phyloP scores from a whole-genome alignment of 345 rosid genomes.

The Cardiospermum halicacabum region DNA sequence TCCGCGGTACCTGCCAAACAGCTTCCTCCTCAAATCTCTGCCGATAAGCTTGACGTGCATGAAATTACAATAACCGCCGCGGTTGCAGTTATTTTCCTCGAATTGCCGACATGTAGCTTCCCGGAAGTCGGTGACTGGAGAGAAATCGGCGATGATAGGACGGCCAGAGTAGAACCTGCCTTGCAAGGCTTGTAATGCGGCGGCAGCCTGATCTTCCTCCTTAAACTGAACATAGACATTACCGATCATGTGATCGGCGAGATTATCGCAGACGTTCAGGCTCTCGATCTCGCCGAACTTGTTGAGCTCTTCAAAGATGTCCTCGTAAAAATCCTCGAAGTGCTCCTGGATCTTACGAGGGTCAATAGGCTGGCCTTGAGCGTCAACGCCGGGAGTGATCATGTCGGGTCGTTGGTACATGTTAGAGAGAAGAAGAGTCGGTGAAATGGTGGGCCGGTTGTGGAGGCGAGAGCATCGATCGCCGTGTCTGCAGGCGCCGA shows the following conservation, averaged over 20 bases:
- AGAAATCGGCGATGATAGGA: constrained; percentile 90
- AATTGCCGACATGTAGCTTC: constrained; percentile 86
- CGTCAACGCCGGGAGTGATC: constrained; percentile 79
- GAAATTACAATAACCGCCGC: constrained; percentile 88
- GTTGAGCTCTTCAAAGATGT: constrained; percentile 78
- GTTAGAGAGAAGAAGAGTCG: constrained; percentile 70
- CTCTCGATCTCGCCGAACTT: constrained; percentile 88
- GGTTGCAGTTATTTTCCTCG: constrained; percentile 83
- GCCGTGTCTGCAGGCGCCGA: constrained; percentile 83
- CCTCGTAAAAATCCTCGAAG: constrained; percentile 82
- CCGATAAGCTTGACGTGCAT: constrained; percentile 89
- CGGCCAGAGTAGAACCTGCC: constrained; percentile 85
- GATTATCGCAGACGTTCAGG: constrained; percentile 84
- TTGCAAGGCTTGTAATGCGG: constrained; percentile 65
- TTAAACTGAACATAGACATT: constrained; percentile 83
- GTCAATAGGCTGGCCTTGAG: constrained; percentile 61
- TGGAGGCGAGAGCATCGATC: constrained; percentile 84
- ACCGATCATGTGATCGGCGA: constrained; percentile 90
- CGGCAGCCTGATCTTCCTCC: constrained; percentile 93
- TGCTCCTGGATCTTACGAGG: constrained; percentile 72
- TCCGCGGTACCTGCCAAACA: constrained; percentile 64
- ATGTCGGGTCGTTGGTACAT: constrained; percentile 87
- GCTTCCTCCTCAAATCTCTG: constrained; percentile 65
- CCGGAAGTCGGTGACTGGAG: constrained; percentile 89
- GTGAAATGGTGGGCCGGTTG: constrained; percentile 66